These are phyloP conservation scores for Penicillium silybi DNA, from an alignment of 495 filamentous ascomycete species.

Conservation along the genomic window DNA sequence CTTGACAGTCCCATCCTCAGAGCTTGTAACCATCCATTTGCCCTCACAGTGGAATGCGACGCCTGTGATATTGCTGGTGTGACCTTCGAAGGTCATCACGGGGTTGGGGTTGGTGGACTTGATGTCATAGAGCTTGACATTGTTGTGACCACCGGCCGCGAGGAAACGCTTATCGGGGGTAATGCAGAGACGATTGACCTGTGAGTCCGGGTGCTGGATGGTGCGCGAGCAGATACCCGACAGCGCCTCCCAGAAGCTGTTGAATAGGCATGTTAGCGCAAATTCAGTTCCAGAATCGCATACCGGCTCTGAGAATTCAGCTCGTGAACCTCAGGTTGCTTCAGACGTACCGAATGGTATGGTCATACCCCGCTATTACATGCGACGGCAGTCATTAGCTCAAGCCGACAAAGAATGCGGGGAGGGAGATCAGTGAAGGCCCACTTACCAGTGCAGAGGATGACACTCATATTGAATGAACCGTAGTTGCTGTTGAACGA, in stretches of 20 bases:
- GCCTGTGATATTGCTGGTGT: conserved; percentile 92
- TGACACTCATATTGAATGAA: conserved; percentile 66
- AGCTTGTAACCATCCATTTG: conserved; percentile 99
- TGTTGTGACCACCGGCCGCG: conserved; percentile 90
- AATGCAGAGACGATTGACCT: conserved; percentile 97
- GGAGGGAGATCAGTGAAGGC: conserved; percentile 14
- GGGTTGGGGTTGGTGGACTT: conserved; percentile 93
- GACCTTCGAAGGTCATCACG: conserved; percentile 88
- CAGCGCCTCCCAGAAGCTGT: conserved; percentile 95
- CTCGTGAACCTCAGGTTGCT: not conserved
- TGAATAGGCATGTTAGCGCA: not conserved
- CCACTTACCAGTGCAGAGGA: conserved; percentile 77
- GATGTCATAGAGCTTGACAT: conserved; percentile 96
- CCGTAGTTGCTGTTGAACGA: not conserved
- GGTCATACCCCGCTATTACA: conserved; percentile 88
- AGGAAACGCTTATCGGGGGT: conserved; percentile 96
- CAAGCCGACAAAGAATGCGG: conserved; percentile 24
- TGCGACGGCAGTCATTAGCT: conserved; percentile 23
- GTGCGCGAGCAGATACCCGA: conserved; percentile 97
- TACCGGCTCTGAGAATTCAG: not conserved
- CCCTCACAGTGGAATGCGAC: conserved; percentile 97
- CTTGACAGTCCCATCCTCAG: conserved; percentile 95
- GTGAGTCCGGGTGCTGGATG: conserved; percentile 95
- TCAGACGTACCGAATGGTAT: conserved; percentile 82
- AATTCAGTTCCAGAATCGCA: not conserved